phyloP scores from a whole-genome alignment of 1,284 basidiomycete genomes.

The Leccinum ponderosum region DNA sequence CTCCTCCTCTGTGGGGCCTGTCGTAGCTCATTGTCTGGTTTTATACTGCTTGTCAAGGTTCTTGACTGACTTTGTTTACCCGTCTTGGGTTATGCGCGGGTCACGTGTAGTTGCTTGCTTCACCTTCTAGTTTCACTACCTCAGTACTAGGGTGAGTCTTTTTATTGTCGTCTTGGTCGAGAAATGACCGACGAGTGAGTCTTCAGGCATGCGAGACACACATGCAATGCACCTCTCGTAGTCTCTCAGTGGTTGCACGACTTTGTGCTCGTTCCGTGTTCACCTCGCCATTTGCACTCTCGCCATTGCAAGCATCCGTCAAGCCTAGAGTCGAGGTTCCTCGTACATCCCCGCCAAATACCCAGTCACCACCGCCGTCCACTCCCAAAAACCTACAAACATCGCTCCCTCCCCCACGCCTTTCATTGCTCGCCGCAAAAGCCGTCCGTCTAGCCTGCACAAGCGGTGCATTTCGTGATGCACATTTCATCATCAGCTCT shows the following conservation, averaged over 20 bases:
- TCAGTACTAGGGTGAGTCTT: constrained; percentile 12
- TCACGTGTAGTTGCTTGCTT: constrained; percentile 20
- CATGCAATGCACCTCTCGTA: constrained; percentile 65
- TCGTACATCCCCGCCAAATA: background rate
- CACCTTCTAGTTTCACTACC: background rate
- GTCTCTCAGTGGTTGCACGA: constrained; percentile 7
- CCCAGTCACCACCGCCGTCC: background rate
- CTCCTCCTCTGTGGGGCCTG: constrained; percentile 41
- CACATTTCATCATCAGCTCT: constrained; percentile 58
- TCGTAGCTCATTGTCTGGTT: constrained; percentile 46
- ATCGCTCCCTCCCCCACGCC: constrained; percentile 1
- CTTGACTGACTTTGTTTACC: too few relatives aligned
- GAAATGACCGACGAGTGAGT: background rate
- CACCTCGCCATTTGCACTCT: constrained; percentile 4
- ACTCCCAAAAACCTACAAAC: background rate
- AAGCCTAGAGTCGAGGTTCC: constrained; percentile 1
- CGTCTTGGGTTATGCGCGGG: background rate
- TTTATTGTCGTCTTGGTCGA: background rate
- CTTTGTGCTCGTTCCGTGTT: constrained; percentile 7
- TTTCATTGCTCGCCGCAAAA: constrained; percentile 48
- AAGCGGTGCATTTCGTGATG: constrained; percentile 48
- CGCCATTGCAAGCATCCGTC: constrained; percentile 5
- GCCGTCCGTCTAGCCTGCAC: constrained; percentile 51
- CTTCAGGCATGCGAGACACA: constrained; percentile 47
- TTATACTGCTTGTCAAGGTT: too few relatives aligned